Base-by-base conservation (phyloP, 192 early-diverging fungal species). In the Spinellus fusiger region DNA sequence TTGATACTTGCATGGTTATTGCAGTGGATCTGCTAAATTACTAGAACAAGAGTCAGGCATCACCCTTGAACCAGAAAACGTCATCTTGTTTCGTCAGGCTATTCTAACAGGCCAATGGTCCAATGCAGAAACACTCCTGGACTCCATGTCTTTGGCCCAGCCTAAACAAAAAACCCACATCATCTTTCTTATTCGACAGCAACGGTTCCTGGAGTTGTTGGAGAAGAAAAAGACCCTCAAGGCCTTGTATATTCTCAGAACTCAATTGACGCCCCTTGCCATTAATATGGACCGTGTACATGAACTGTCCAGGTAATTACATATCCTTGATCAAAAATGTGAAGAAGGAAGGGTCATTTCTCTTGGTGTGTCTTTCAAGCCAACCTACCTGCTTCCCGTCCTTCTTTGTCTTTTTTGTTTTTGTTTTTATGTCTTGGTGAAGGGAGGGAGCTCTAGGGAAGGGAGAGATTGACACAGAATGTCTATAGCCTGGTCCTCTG, bases 141-240 rank as follows among this genome's bases (percentile, higher is more conserved):
- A 70, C 5, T 68, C 71, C 10, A 56, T 90, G 32, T 27, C 65
- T 0, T 48, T 67, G 15, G 20, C 49, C 10, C 44, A 54, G 16
- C 20, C 37, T 8, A 32, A 60, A 7, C 20, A 60, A 9, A 20
- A 35, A 18, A n/a, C 50, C 15, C 57, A 73, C 38, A 82, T 86
- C 26, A 73, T 68, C 59, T 94, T 95, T 66, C 73, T 93, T 27
- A 80, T 95, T 54, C 78, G 90, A 50, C 76, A 88, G 48, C 97
- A 99, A 80, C 92, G 94, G 68, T 99, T 86, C 62, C 70, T 97
- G 26, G 97, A 99, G 69, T 70, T 89, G 4, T 62, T 99, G 32
- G 92, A 95, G 73, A 61, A 65, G 5, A 68, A 79, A 38, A 54
- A 87, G 34, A 80, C 85, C 2, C 84, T 89, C 60, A 74, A 80